Conservation (phyloP, 2,329 filamentous ascomycete species). For the Lecanicillium sp. region DNA sequence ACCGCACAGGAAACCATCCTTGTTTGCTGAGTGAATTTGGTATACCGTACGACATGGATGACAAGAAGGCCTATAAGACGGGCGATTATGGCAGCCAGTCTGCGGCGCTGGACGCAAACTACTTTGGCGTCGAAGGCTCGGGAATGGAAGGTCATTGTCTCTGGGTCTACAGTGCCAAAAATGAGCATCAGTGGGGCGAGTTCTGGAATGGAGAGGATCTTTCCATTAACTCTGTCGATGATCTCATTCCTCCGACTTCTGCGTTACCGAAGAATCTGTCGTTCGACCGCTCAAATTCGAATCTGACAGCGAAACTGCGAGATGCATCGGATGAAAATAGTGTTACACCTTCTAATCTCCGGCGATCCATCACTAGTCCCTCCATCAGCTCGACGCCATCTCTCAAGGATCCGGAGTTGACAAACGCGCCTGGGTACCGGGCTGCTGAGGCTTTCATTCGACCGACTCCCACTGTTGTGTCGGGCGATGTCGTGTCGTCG, state of each 20-base stretch:
- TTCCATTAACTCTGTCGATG: constrained; percentile 82
- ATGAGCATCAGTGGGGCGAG: constrained; percentile 83
- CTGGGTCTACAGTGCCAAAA: constrained; percentile 81
- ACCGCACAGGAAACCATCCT: constrained; percentile 82
- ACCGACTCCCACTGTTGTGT: constrained; percentile 70
- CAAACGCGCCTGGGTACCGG: constrained; percentile 67
- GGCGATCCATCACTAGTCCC: constrained; percentile 61
- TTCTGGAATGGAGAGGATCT: constrained; percentile 97
- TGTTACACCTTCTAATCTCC: constrained; percentile 71
- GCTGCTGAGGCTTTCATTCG: constrained; percentile 91
- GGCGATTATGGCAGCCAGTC: constrained; percentile 93
- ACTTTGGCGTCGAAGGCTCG: constrained; percentile 84
- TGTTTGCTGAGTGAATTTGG: constrained; percentile 92
- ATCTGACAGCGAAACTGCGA: constrained; percentile 30
- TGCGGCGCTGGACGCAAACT: constrained; percentile 90
- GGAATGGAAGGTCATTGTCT: constrained; percentile 78
- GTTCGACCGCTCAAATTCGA: constrained; percentile 41
- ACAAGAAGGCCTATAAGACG: constrained; percentile 90
- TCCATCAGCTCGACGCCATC: constrained; percentile 56
- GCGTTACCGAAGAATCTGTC: constrained; percentile 38
- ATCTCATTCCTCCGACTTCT: constrained; percentile 55
- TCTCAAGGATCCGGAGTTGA: constrained; percentile 49
- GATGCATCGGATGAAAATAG: constrained; percentile 46
- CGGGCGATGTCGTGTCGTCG: constrained; percentile 63
- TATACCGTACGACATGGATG: constrained; percentile 98